Evolutionary conservation across 2,329 filamentous ascomycete genomes (phyloP).

Genomic region (Exophiala sp.): DNA sequence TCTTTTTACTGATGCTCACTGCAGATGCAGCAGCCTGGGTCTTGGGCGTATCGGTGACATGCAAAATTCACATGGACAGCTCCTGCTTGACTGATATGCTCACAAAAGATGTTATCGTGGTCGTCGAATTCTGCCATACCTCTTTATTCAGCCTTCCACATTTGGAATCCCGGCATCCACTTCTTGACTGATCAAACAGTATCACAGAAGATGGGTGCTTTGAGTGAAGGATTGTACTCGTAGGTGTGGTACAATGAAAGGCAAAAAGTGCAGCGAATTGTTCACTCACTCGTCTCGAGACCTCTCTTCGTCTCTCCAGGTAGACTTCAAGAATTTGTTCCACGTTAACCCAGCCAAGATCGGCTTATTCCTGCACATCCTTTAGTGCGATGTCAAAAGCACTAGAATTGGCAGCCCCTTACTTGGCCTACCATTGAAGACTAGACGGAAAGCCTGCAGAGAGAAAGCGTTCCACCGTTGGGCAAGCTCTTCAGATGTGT

Average conservation of each 20-base stretch:
- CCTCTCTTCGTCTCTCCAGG: constrained; percentile 29
- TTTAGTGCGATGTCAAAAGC: constrained; percentile 48
- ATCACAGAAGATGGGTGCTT: too few relatives aligned
- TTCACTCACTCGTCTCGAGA: constrained; percentile 20
- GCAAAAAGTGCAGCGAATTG: constrained; percentile 11
- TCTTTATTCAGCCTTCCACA: too few relatives aligned
- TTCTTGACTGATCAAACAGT: too few relatives aligned
- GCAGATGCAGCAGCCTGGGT: too few relatives aligned
- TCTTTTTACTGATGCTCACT: too few relatives aligned
- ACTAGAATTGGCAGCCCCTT: constrained; percentile 60
- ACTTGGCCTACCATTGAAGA: constrained; percentile 63
- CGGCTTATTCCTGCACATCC: constrained; percentile 32
- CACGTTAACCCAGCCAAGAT: constrained; percentile 5
- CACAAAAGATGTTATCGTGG: too few relatives aligned
- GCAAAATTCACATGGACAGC: too few relatives aligned
- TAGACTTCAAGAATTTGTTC: constrained; percentile 26
- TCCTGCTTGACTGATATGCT: too few relatives aligned
- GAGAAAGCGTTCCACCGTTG: constrained; percentile 62
- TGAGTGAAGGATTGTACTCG: constrained; percentile 36
- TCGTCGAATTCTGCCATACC: too few relatives aligned
- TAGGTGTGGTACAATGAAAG: constrained; percentile 38
- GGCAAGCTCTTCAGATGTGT: constrained; percentile 40
- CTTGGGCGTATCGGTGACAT: too few relatives aligned
- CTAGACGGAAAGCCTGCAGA: constrained; percentile 56
- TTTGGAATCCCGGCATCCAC: too few relatives aligned